Evolutionary conservation across 202 grass and related monocot species (phyloP).

Genomic region (Sporobolus alterniflorus): DNA sequence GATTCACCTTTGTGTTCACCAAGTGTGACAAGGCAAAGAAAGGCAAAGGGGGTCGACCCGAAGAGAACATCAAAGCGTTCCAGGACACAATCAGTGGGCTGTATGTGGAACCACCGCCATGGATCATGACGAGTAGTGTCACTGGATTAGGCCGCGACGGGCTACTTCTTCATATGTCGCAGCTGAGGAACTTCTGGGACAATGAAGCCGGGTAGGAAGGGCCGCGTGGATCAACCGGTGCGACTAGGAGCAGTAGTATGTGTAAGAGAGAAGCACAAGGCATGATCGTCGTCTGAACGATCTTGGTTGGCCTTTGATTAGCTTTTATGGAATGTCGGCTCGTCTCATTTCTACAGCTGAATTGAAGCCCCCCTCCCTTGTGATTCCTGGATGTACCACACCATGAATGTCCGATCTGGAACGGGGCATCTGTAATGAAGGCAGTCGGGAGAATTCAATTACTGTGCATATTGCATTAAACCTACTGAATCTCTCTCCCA

Average conservation of each 20-base stretch:
- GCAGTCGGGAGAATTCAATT: constrained; percentile 42
- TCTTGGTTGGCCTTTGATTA: not conserved
- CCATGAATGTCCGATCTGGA: constrained; percentile 40
- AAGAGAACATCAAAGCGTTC: constrained; percentile 89
- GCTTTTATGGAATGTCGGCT: not conserved
- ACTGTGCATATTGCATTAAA: constrained; percentile 39
- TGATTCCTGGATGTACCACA: constrained; percentile 7
- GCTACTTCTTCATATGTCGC: constrained; percentile 81
- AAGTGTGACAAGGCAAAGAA: constrained; percentile 96
- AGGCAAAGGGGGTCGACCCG: constrained; percentile 70
- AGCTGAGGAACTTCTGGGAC: constrained; percentile 93
- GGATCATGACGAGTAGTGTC: constrained; percentile 94
- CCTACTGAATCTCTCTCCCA: not conserved
- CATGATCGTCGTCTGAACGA: not conserved
- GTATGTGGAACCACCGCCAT: constrained; percentile 82
- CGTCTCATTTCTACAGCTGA: not conserved
- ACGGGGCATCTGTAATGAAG: constrained; percentile 42
- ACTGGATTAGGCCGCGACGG: constrained; percentile 76
- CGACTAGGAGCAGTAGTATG: not conserved
- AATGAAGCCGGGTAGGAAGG: constrained; percentile 47
- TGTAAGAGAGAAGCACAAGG: not conserved
- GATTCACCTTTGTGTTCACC: constrained; percentile 96
- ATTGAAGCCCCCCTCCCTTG: not conserved
- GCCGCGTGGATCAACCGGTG: not conserved
- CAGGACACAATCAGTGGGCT: constrained; percentile 72